A percentile compares a stretch with the other conserved stretches of the same genome.
Evolutionary conservation across 768 basidiomycete species (phyloP).

Genomic region (Tulasnella sp.): DNA sequence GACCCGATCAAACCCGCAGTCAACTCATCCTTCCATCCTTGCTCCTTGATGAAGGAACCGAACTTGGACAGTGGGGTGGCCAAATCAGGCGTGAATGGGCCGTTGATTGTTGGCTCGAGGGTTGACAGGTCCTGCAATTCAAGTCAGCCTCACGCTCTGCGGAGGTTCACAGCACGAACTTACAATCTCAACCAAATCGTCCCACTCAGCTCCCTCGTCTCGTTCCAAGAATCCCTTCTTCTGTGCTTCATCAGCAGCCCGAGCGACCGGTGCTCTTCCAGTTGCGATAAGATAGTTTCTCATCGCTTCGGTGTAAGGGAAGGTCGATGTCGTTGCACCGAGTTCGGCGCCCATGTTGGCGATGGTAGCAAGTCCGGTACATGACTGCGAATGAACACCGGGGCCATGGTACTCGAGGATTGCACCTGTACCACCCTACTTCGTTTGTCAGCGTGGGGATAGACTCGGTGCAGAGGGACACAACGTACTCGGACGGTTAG

Average conservation of each 20-base stretch:
- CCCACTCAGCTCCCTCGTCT: slow-evolving; percentile 86
- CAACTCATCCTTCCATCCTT: slow-evolving; percentile 90
- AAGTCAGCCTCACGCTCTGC: slow-evolving; percentile 2
- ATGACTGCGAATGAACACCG: slow-evolving; percentile 81
- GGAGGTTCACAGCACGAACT: slow-evolving; percentile 27
- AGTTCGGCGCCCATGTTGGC: slow-evolving; percentile 99
- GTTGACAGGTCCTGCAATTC: slow-evolving; percentile 68
- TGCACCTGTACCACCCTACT: slow-evolving; percentile 86
- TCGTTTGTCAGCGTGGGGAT: background rate
- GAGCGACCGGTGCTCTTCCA: slow-evolving; percentile 75
- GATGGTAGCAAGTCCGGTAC: slow-evolving; percentile 91
- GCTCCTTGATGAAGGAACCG: slow-evolving; percentile 63
- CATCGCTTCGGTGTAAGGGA: slow-evolving; percentile 93
- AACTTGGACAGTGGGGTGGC: slow-evolving; percentile 92
- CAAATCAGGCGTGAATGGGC: slow-evolving; percentile 95
- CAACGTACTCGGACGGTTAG: slow-evolving; percentile 77
- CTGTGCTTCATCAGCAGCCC: slow-evolving; percentile 79
- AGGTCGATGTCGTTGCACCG: slow-evolving; percentile 98
- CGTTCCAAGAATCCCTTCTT: slow-evolving; percentile 66
- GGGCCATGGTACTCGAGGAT: slow-evolving; percentile 97
- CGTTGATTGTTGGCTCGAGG: slow-evolving; percentile 88
- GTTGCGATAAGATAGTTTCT: slow-evolving; percentile 83
- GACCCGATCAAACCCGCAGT: slow-evolving; percentile 91
- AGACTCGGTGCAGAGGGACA: background rate
- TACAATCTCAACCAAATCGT: slow-evolving; percentile 90